Base-by-base conservation (phyloP, 768 basidiomycete genomes). In the Galerina sulciceps region DNA sequence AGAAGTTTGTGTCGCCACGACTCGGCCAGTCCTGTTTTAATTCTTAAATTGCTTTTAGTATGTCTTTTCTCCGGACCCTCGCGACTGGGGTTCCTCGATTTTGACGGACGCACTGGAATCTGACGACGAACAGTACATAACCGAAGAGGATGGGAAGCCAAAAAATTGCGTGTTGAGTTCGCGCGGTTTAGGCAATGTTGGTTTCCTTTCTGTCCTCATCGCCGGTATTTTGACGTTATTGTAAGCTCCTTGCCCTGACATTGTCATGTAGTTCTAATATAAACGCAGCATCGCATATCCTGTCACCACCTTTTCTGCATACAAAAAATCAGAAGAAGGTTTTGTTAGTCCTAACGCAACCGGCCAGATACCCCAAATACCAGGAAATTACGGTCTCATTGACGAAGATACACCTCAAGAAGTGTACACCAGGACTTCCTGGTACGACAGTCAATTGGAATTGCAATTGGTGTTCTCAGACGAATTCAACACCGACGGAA, bases 401-500 rank as follows among this genome's bases (percentile, higher is more conserved):
- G 86, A 86, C 65, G 15, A 75, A 36, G 78, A 86, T 59, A 87
- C 85, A 0, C 83, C 94, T 0, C 58, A 75, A 34, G 72, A 75
- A 0, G 88, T 76, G 10, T 82, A 85, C 73, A 80, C 77, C 52
- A 78, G 83, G 67, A 47, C 79, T 0, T 85, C 87, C 3, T 85
- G 88, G 76, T 76, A 76, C 15, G 85, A 89, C 61, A 85, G 87
- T 1, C 67, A 67, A n/a, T 61, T 67, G 37, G 69, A 75, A 38
- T 69, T 83, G 73, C 75, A 80, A 42, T 76, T 93, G 15, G 84
- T 91, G 10, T 93, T 90, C 68, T 87, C 85, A 8, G 92, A 94
- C 69, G 91, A 94, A 66, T 93, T 94, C 67, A 85, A 92, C 57
- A 71, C 72, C 13, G 86, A 87, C 20, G 88, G 89, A 13, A 77